phyloP scores from a whole-genome alignment of 495 filamentous ascomycete species.

The Amniculicola lignicola region DNA sequence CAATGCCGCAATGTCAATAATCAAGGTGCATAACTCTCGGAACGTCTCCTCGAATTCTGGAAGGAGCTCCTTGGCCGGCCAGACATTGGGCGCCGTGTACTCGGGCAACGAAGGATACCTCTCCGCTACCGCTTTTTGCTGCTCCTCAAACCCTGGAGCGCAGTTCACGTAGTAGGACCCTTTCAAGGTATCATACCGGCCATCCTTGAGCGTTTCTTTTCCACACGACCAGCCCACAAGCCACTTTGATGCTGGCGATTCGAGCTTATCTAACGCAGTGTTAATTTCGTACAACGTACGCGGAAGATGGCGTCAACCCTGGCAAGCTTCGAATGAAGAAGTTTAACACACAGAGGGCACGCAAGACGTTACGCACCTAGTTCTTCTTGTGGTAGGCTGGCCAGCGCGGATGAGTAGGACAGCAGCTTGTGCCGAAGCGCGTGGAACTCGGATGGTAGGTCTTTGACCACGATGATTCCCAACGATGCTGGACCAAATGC shows the following conservation, averaged over 20 bases:
- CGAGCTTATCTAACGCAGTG: slow-evolving; percentile 62
- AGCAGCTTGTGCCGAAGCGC: slow-evolving; percentile 68
- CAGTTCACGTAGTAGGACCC: slow-evolving; percentile 97
- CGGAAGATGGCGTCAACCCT: too few species aligned
- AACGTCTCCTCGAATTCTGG: slow-evolving; percentile 70
- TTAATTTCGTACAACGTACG: too few species aligned
- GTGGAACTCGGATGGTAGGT: slow-evolving; percentile 68
- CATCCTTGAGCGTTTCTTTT: slow-evolving; percentile 88
- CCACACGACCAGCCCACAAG: slow-evolving; percentile 75
- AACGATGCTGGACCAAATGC: slow-evolving; percentile 91
- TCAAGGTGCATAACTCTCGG: slow-evolving; percentile 72
- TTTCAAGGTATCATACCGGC: slow-evolving; percentile 87
- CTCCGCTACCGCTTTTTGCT: slow-evolving; percentile 33
- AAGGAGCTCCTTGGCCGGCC: slow-evolving; percentile 65
- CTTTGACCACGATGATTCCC: slow-evolving; percentile 88
- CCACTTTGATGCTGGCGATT: slow-evolving; percentile 60
- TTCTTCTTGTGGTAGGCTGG: slow-evolving; percentile 68
- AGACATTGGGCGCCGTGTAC: slow-evolving; percentile 75
- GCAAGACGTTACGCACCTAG: slow-evolving; percentile 56
- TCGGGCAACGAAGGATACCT: slow-evolving; percentile 53
- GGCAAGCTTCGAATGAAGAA: too few species aligned
- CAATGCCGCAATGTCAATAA: slow-evolving; percentile 83
- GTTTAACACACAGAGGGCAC: too few species aligned
- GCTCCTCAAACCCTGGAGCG: slow-evolving; percentile 70
- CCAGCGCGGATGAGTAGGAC: slow-evolving; percentile 84